A percentile compares a stretch with the other conserved stretches of the same genome.
phyloP scores from a whole-genome alignment of 176 grass and related monocot species.

The Aegilops speltoides region DNA sequence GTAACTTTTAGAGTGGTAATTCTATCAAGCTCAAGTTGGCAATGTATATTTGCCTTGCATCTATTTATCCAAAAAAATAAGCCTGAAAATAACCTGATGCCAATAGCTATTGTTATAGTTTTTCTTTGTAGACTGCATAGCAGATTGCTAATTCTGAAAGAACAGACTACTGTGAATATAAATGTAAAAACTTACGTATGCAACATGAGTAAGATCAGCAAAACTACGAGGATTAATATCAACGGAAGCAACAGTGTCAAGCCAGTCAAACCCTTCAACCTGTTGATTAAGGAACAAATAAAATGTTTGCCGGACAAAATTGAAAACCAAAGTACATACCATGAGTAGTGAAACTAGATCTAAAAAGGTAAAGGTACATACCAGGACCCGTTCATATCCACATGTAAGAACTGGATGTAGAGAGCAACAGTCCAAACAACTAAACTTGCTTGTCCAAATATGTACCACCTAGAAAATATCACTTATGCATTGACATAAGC shows the following conservation, averaged over 20 bases:
- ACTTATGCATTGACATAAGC: not conserved
- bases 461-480: slow-evolving; percentile 65
- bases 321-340: not conserved
- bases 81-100: not conserved
- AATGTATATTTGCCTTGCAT: not conserved
- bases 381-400: slow-evolving; percentile 47
- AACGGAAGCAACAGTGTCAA: slow-evolving; percentile 53
- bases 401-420: slow-evolving; percentile 54
- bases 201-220: slow-evolving; percentile 62
- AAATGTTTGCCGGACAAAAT: not conserved
- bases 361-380: slow-evolving; percentile 21
- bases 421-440: slow-evolving; percentile 66
- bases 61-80: not conserved
- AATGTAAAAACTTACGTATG: slow-evolving; percentile 63
- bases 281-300: slow-evolving; percentile 35
- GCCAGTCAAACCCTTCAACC: slow-evolving; percentile 82
- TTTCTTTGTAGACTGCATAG: not conserved
- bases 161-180: not conserved
- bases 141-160: not conserved
- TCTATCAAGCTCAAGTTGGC: not conserved
- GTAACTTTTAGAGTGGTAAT: not conserved
- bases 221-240: slow-evolving; percentile 73
- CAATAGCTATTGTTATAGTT: not conserved
- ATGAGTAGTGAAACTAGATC: not conserved
- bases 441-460: slow-evolving; percentile 65